Base-by-base conservation (phyloP, 805 yeast species). In the Schizosaccharomyces octosporus region DNA sequence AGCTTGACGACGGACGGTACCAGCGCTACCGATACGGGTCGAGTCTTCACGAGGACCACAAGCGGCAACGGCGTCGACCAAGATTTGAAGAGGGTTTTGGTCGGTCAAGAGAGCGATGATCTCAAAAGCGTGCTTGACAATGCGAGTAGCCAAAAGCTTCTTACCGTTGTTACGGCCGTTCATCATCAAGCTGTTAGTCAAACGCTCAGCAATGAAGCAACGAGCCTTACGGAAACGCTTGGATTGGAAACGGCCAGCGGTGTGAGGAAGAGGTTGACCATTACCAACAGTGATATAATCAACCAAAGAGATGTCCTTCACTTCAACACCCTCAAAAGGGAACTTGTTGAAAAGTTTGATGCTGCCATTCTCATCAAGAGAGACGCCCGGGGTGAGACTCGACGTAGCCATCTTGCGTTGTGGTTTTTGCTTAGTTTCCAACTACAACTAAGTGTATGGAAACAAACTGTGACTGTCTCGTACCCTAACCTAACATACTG, bases 101-200 rank as follows among this genome's bases (percentile, higher is more conserved):
- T 90, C 99, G 72, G 98, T 88, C 75, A 94, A 83, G 70, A 93
- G 89, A 83, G 84, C 76, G 79, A 93, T 83, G 82, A 93, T 93
- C 79, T 93, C 99, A 75, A 93, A 81, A 72, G 99, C 90, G 84
- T 93, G 98, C 83, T 94, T 87, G 78, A 93, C 88, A 77, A 93
- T 93, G 85, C 97, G 89, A 72, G 93, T 97, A 72, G 99, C 99
- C 86, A 90, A 89, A 78, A 94, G 87, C 82, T 93, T 93, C 85
- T 93, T 93, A 84, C 99, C 99, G 85, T 94, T 93, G 94, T 93
- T 93, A 83, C 97, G 90, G 82, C 99, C 99, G 85, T 93, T 89
- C 98, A 93, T 93, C 98, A 93, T 93, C 76, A 93, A 82, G 68
- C 98, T 85, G 90, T 93, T 90, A 79, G 97, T 90, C 78, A 93